Conservation (phyloP, 1,284 basidiomycete species). For the Chiua sp. region DNA sequence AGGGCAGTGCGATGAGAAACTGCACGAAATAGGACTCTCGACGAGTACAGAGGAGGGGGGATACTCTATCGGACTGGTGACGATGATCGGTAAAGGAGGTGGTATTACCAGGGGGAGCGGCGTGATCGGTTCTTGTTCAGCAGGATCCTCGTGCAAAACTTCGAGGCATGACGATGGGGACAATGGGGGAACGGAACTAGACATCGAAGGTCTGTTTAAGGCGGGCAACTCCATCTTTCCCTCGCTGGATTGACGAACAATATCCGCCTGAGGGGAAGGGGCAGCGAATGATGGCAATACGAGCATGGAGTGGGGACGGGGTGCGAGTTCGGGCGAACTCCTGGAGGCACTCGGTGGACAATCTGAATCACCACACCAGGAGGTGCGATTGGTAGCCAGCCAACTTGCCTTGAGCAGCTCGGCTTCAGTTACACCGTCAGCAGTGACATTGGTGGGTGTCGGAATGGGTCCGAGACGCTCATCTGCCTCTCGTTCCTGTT, state of each 20-base stretch:
- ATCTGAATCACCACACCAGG: constrained; percentile 24
- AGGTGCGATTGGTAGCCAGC: constrained; percentile 44
- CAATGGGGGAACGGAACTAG: constrained; percentile 27
- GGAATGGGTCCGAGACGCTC: constrained; percentile 37
- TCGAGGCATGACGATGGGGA: constrained; percentile 33
- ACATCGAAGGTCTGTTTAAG: constrained; percentile 27
- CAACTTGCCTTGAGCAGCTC: constrained; percentile 54
- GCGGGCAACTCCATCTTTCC: constrained; percentile 8
- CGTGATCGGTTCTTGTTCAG: constrained; percentile 20
- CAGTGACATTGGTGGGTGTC: constrained; percentile 12
- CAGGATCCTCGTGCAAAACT: constrained; percentile 37
- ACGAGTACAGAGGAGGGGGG: constrained; percentile 6
- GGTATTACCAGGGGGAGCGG: constrained; percentile 5
- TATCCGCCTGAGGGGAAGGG: constrained; percentile 4
- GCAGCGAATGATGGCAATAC: neutral
- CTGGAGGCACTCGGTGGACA: neutral
- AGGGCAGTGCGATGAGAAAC: constrained; percentile 25
- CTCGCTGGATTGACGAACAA: constrained; percentile 15
- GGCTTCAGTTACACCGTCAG: constrained; percentile 44
- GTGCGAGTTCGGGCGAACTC: neutral
- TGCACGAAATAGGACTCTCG: constrained; percentile 33
- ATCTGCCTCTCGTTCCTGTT: constrained; percentile 54
- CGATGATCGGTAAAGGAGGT: constrained; percentile 16
- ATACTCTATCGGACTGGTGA: constrained; percentile 18
- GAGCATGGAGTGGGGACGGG: constrained; percentile 1